Evolutionary conservation across 768 basidiomycete genomes (phyloP), one percentile per base, ranked within the genome.

Genomic region (Coprinopsis strossmayeri): DNA sequence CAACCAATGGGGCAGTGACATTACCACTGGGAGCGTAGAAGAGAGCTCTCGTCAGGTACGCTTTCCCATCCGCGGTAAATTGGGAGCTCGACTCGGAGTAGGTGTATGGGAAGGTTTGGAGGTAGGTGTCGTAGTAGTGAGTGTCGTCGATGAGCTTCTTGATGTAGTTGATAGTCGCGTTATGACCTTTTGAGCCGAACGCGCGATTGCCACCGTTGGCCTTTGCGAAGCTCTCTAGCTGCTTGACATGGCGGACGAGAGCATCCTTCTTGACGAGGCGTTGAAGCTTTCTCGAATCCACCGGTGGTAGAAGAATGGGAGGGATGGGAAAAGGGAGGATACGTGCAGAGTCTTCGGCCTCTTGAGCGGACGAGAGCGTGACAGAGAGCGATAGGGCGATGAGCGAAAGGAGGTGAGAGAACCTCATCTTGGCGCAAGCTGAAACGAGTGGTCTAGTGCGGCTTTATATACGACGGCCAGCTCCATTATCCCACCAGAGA

Each of bases 111-210:
- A 38, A 61, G 5, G 60, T 62, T 44, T 66, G 60, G 13, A 53
- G 48, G 10, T 56, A 46, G 18, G 59, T 62, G 34, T 59, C 58
- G 46, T 66, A 66, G 45, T 54, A 61, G 9, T 56, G 55, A 12
- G 57, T 60, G 18, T 54, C 48, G 41, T 63, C 62, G 20, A 66
- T 55, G 20, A 59, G 45, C 21, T 49, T 49, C 47, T 60, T 60
- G 51, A 66, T 57, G 48, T 66, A 66, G 11, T 55, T 47, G 20
- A 61, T 49, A 15, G 61, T 61, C n/a, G 62, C 58, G 39, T 64
- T 60, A 41, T 64, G 62, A 5, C 62, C 63, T 17, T 47, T 53
- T 12, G 59, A 59, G 10, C 62, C 65, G 28, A 64, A 64, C 11
- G 57, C 58, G 18, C 65, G 61, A 13, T 59, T 66, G 15, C 43